Evolutionary conservation across 768 basidiomycete genomes (phyloP).

Genomic region (Terana coerulea): DNA sequence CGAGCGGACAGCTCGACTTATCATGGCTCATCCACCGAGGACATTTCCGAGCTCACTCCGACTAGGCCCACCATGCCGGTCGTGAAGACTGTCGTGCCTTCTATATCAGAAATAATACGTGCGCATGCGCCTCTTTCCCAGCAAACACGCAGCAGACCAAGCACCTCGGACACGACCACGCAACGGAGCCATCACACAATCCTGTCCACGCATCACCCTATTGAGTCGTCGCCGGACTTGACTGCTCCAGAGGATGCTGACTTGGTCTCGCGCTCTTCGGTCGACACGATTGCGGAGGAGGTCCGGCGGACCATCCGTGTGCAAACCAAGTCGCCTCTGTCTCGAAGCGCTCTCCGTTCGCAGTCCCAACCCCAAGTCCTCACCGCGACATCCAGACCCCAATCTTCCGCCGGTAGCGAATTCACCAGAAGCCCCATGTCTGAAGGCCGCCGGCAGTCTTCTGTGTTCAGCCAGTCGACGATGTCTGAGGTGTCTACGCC

Average conservation of each 20-base stretch:
- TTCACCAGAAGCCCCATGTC: constrained; percentile 14
- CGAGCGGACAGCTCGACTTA: background rate
- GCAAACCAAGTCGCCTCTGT: constrained; percentile 40
- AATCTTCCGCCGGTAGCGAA: constrained; percentile 7
- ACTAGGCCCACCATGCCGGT: constrained; percentile 16
- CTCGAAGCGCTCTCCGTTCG: constrained; percentile 30
- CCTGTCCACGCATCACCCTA: constrained; percentile 20
- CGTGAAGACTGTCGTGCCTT: constrained; percentile 56
- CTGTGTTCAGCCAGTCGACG: constrained; percentile 18
- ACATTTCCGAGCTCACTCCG: constrained; percentile 5
- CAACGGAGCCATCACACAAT: background rate
- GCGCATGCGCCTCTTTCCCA: constrained; percentile 59
- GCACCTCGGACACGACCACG: background rate
- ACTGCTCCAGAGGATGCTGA: constrained; percentile 56
- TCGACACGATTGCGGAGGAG: constrained; percentile 86
- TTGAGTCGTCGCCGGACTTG: constrained; percentile 46
- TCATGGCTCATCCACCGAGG: constrained; percentile 7
- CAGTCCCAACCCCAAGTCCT: constrained; percentile 18
- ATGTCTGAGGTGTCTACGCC: constrained; percentile 22
- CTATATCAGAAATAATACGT: constrained; percentile 87
- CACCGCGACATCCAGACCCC: constrained; percentile 19
- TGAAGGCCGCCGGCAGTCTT: constrained; percentile 23
- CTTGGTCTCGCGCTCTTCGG: constrained; percentile 72
- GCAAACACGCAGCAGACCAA: constrained; percentile 45
- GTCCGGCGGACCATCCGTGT: constrained; percentile 65